phyloP scores from a whole-genome alignment of 768 basidiomycete genomes.

The Rhizopogon sp. region DNA sequence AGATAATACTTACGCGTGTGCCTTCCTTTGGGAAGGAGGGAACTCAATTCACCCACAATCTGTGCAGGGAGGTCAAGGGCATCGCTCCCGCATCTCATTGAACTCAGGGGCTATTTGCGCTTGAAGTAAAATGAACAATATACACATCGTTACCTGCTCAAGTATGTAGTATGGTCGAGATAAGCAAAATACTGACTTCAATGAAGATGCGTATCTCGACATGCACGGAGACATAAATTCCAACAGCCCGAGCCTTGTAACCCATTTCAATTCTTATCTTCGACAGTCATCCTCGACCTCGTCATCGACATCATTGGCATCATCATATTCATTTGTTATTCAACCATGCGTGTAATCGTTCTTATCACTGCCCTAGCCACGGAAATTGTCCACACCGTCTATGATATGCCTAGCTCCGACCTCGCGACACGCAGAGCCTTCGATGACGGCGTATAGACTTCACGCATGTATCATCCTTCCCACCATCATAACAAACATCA shows the following conservation, averaged over 20 bases:
- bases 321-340: not conserved
- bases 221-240: not conserved
- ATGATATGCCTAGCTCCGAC: conserved; percentile 21
- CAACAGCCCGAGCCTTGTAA: not conserved
- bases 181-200: too few relatives aligned
- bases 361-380: conserved; percentile 22
- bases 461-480: conserved; percentile 21
- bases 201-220: too few relatives aligned
- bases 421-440: conserved; percentile 11
- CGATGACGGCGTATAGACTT: conserved; percentile 14
- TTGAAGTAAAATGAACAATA: too few relatives aligned
- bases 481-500: conserved; percentile 24
- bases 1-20: too few relatives aligned
- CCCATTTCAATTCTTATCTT: not conserved
- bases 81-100: too few relatives aligned
- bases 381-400: conserved; percentile 8
- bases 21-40: too few relatives aligned
- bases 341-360: conserved; percentile 19
- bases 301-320: not conserved
- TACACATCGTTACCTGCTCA: too few relatives aligned
- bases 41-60: too few relatives aligned
- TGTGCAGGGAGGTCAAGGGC: too few relatives aligned
- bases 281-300: not conserved
- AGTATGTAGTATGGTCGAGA: too few relatives aligned
- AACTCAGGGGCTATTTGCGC: not conserved